Evolutionary conservation across 176 grass and related monocot species (phyloP).

Genomic region (Oryza brachyantha): DNA sequence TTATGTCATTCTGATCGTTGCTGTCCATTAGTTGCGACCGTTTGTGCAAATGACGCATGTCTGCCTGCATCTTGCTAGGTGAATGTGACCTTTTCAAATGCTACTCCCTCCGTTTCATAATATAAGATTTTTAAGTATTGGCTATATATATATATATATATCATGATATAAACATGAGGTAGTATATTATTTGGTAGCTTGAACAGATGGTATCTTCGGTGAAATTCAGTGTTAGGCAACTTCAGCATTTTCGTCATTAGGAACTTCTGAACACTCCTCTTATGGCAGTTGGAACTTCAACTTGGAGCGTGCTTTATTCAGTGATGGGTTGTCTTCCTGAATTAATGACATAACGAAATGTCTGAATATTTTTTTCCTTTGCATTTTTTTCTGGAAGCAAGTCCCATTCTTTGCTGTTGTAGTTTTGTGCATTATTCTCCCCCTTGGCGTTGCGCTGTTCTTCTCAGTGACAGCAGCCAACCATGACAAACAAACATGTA

Average conservation of each 20-base stretch:
- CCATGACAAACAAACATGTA: conserved; percentile 6
- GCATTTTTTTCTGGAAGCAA: conserved; percentile 24
- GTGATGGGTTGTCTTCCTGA: conserved; percentile 4
- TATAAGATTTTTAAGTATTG: too few species aligned
- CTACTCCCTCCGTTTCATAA: background rate
- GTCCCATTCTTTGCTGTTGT: conserved; percentile 31
- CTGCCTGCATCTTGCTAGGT: background rate
- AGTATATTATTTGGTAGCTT: background rate
- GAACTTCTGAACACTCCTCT: background rate
- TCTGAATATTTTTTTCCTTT: background rate
- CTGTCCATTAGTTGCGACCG: background rate
- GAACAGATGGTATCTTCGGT: background rate
- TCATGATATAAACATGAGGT: too few species aligned
- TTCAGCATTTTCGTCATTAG: background rate
- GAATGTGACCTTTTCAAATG: background rate
- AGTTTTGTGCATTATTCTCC: background rate
- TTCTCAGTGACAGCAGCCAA: conserved; percentile 20
- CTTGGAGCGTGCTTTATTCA: background rate
- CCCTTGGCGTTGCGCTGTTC: conserved; percentile 23
- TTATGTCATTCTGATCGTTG: background rate
- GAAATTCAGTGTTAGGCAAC: background rate
- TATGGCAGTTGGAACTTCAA: conserved; percentile 15
- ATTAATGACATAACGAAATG: background rate
- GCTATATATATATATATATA: too few species aligned
- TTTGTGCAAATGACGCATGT: background rate